Conservation (phyloP, 2,329 filamentous ascomycete genomes). For the Neopestalotiopsis sp. region DNA sequence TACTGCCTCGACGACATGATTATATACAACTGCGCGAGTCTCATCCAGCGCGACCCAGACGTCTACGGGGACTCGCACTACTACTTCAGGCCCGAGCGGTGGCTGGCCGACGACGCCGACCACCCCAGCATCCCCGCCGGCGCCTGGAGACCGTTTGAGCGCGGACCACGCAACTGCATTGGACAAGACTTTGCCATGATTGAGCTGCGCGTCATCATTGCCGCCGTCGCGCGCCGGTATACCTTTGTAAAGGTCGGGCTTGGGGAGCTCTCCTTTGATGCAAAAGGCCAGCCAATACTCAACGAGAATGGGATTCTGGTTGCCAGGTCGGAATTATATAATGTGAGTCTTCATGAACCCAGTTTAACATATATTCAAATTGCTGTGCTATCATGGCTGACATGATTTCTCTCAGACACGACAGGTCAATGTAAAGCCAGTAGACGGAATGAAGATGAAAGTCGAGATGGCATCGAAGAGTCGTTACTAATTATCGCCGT, state of each 20-base stretch:
- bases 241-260: constrained; percentile 19
- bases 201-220: constrained; percentile 18
- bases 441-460: constrained; percentile 1
- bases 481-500: too few relatives aligned
- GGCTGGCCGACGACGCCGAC: constrained; percentile 31
- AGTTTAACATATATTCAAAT: not conserved
- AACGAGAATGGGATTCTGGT: constrained; percentile 14
- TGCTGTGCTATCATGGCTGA: not conserved
- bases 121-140: not conserved
- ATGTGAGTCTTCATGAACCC: not conserved
- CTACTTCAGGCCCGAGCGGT: constrained; percentile 47
- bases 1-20: constrained; percentile 40
- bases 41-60: constrained; percentile 40
- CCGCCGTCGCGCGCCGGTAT: constrained; percentile 10
- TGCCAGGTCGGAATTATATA: constrained; percentile 13
- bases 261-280: constrained; percentile 9
- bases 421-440: not conserved
- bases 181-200: constrained; percentile 22
- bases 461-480: not conserved
- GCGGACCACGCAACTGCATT: constrained; percentile 19
- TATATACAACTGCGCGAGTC: constrained; percentile 39
- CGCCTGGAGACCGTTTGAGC: not conserved
- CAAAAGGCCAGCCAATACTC: constrained; percentile 6
- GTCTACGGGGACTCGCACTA: constrained; percentile 42
- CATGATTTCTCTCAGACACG: not conserved